Evolutionary conservation across 179 eudicot genomes (phyloP), one percentile per base, ranked within the genome.

Genomic region (Drosera spatulata): DNA sequence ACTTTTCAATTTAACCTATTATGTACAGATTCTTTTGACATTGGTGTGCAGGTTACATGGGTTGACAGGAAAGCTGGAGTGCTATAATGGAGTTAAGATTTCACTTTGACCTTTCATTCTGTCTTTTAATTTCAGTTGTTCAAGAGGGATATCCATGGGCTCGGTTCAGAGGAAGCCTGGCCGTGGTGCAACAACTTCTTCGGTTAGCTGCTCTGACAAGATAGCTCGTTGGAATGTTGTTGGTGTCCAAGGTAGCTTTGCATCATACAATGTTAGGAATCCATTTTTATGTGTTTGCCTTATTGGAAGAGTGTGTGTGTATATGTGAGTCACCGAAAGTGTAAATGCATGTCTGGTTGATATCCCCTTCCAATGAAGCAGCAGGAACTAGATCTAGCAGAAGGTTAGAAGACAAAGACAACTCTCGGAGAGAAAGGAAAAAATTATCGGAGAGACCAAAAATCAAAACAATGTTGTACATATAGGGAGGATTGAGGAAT

Each of bases 121-220:
- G 3, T 39, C 56, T 3, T 63, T 50, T 65, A 11, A 66, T 76
- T 83, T 79, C 62, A 67, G 64, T 65, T 61, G 55, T 69, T 54
- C 71, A 71, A 50, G 63, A 52, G 58, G 41, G 47, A 47, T 64
- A 22, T 22, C 33, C 33, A 22, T 22, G 33, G 85, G 93, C 65
- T 76, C 73, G 56, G 96, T 93, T 74, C 95, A 84, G 69, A 77
- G 96, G 68, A 93, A 93, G 76, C 96, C 99, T 61, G 99, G 99
- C 55, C 91, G 99, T 69, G 99, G 99, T 37, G 82, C 63, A 59
- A 77, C 85, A 7, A 93, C 99, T 68, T 78, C 90, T 70, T 93
- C 99, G 52, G 95, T 93, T 50, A 88, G 96, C 75, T 93, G 99
- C 72, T 93, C 96, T 46, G 99, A 93, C 76, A 93, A 93, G 81